A percentile compares a stretch with the other conserved stretches of the same genome.
Evolutionary conservation across 352 stramenopile species (phyloP).

Genomic region (Pythium dissotocum): DNA sequence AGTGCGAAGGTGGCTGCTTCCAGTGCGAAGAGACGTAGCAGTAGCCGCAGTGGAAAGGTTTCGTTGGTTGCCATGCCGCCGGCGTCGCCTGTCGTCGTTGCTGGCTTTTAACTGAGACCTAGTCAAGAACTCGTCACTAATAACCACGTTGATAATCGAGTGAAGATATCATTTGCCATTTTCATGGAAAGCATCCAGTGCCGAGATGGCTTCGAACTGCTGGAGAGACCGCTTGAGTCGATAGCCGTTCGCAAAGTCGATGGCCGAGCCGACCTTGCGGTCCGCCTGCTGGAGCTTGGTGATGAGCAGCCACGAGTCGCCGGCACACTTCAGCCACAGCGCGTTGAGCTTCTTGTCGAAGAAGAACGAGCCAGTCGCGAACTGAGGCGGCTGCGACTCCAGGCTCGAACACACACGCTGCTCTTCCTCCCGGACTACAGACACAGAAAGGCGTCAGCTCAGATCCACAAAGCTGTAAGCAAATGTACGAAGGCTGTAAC

Average conservation of each 20-base stretch:
- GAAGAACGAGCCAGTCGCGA: constrained; percentile 52
- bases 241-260: constrained; percentile 84
- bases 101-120: constrained; percentile 4
- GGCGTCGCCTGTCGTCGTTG: constrained; percentile 10
- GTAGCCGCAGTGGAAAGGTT: not conserved
- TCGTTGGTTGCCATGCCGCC: constrained; percentile 6
- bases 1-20: not conserved
- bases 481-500: not conserved
- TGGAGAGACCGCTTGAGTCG: constrained; percentile 68
- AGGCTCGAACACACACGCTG: constrained; percentile 11
- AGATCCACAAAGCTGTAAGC: not conserved
- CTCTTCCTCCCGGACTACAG: constrained; percentile 21
- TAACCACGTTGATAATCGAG: not conserved
- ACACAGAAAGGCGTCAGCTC: not conserved
- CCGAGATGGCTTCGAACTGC: constrained; percentile 34
- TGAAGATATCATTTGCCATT: not conserved
- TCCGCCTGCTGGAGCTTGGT: constrained; percentile 70
- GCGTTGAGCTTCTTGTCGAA: constrained; percentile 73
- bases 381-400: not conserved
- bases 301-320: constrained; percentile 63
- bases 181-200: not conserved
- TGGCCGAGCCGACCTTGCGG: constrained; percentile 53
- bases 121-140: not conserved
- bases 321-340: constrained; percentile 67
- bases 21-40: not conserved